Evolutionary conservation across 768 basidiomycete genomes (phyloP).

Genomic region (Podaxis pistillaris): DNA sequence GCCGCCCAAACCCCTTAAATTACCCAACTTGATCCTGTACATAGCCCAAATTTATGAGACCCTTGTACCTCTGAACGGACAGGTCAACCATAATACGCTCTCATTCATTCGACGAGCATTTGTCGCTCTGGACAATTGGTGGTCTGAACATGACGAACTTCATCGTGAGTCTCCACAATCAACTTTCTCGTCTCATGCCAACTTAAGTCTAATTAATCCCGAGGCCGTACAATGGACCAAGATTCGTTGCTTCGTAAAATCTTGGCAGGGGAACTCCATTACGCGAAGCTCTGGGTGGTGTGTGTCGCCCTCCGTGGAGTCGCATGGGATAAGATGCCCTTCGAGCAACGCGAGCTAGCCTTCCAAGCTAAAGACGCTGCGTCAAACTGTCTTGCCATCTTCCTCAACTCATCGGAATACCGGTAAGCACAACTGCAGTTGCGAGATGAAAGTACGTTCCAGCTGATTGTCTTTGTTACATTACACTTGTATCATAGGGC

Average conservation of each 20-base stretch:
- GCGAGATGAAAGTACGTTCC: neutral
- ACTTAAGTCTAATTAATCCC: slow-evolving; percentile 6
- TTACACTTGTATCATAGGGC: slow-evolving; percentile 44
- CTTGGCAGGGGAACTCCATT: slow-evolving; percentile 84
- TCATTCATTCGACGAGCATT: slow-evolving; percentile 87
- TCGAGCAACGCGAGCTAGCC: slow-evolving; percentile 91
- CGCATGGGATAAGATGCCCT: slow-evolving; percentile 95
- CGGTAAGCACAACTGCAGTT: slow-evolving; percentile 44
- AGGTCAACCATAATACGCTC: slow-evolving; percentile 81
- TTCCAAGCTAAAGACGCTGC: slow-evolving; percentile 96
- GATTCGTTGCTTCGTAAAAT: slow-evolving; percentile 85
- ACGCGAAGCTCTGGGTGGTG: slow-evolving; percentile 93
- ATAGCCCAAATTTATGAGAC: slow-evolving; percentile 93
- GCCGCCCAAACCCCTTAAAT: neutral
- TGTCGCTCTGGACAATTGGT: slow-evolving; percentile 88
- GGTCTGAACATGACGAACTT: slow-evolving; percentile 81
- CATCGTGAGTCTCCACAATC: slow-evolving; percentile 51
- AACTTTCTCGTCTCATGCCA: slow-evolving; percentile 4
- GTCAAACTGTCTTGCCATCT: slow-evolving; percentile 79
- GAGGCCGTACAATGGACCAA: slow-evolving; percentile 81
- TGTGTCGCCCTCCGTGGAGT: slow-evolving; percentile 90
- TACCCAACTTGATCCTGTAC: neutral
- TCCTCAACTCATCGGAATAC: slow-evolving; percentile 78
- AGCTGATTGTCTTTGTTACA: slow-evolving; percentile 4
- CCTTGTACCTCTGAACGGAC: slow-evolving; percentile 79